Evolutionary conservation across 2,329 filamentous ascomycete genomes (phyloP), one percentile per base, ranked within the genome.

Genomic region (Calycina marina): DNA sequence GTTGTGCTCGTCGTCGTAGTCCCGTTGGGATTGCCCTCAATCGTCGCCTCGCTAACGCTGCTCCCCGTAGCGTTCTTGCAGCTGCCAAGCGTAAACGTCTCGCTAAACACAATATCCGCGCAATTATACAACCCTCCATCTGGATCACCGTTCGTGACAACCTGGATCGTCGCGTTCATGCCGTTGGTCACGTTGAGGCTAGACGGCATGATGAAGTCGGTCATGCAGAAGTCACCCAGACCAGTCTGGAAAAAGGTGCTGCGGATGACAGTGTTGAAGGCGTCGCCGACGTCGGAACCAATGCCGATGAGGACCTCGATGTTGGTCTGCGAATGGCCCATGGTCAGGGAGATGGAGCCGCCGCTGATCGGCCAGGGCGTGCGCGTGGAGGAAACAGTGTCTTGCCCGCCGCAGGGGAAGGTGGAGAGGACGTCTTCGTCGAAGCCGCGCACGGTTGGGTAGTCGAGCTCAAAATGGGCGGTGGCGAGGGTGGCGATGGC

Each of bases 81-180:
- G 14, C 49, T 56, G 17, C 56, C 50, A 10, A 64, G 58, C 6
- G 55, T 53, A 13, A 62, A 56, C 4, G 68, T 61, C 30, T 59
- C 56, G 20, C 64, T 66, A 56, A 86, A 76, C 18, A 69, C 74
- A 42, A 86, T 69, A 46, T 86, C 79, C 47, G 78, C 75, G 55
- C 81, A 88, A 54, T 77, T 80, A 56, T 83, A 85, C 17, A 85
- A 57, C 8, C 77, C 73, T 15, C 64, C 65, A 15, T 61, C 65
- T 3, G 60, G 60, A 24, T 69, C 63, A 18, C 70, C 73, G 31
- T 72, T 63, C 3, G 72, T 77, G 22, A 84, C 63, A 31, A 85
- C 71, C 57, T 85, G 80, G 34, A 86, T 60, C 9, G 72, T 77
- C 8, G 67, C 79, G 30, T 68, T 62, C 43, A 67, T 66, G 27